Percentiles rank a stretch among this genome's conserved stretches.
Evolutionary conservation across 2,329 filamentous ascomycete species (phyloP).

Genomic region (Neospermospora avenae): DNA sequence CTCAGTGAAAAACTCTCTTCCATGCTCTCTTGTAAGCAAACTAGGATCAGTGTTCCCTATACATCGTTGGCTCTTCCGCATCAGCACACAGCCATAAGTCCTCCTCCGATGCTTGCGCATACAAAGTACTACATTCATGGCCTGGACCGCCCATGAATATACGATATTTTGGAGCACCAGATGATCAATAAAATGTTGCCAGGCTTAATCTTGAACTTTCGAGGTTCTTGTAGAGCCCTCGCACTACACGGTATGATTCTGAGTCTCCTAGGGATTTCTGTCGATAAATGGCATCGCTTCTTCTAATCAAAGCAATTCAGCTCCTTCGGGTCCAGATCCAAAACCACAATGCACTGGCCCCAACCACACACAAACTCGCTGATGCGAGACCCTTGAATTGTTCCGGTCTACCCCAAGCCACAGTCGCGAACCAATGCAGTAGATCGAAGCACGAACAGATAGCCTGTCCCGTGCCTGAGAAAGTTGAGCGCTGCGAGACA

Average conservation of each 20-base stretch:
- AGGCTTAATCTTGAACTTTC: too few species aligned
- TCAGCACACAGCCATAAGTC: too few species aligned
- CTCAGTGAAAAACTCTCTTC: conserved; percentile 11
- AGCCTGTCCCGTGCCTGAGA: conserved; percentile 40
- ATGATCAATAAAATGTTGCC: too few species aligned
- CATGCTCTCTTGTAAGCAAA: conserved; percentile 15
- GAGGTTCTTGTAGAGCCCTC: too few species aligned
- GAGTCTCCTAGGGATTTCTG: too few species aligned
- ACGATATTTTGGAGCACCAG: too few species aligned
- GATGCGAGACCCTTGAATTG: conserved; percentile 39
- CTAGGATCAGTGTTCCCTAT: not conserved
- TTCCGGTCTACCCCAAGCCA: conserved; percentile 36
- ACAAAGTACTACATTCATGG: too few species aligned
- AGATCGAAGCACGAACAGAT: conserved; percentile 40
- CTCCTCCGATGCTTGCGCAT: too few species aligned
- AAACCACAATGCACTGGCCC: conserved; percentile 34
- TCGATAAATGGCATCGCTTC: not conserved
- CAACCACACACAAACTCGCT: conserved; percentile 36
- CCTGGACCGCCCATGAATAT: too few species aligned
- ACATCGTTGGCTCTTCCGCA: too few species aligned
- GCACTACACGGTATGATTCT: too few species aligned
- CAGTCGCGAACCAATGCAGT: conserved; percentile 36
- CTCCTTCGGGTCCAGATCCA: conserved; percentile 35
- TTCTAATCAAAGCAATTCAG: not conserved
- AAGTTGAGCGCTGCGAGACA: conserved; percentile 37